Conservation (phyloP, 371 early-diverging fungal species). For the Syncephalis fuscata region DNA sequence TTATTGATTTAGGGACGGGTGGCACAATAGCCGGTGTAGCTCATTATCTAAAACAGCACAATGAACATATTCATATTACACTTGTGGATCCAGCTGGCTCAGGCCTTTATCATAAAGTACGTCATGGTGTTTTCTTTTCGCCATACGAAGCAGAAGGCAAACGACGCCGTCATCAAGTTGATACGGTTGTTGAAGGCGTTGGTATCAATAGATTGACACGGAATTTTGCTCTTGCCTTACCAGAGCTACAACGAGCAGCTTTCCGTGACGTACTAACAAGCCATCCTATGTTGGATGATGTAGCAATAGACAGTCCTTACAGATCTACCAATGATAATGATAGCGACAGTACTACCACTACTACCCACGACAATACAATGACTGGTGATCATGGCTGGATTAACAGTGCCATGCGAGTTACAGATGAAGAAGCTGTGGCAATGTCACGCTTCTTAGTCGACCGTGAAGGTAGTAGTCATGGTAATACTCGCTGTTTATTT, state of each 20-base stretch:
- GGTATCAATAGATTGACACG: slow-evolving; percentile 88
- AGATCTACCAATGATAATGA: too few species aligned
- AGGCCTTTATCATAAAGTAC: slow-evolving; percentile 80
- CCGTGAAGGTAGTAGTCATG: slow-evolving; percentile 40
- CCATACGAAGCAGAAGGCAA: slow-evolving; percentile 80
- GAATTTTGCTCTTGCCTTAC: slow-evolving; percentile 48
- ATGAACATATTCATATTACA: slow-evolving; percentile 41
- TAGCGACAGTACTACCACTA: too few species aligned
- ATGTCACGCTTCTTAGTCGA: slow-evolving; percentile 79
- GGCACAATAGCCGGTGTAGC: slow-evolving; percentile 87
- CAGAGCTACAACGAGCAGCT: not conserved
- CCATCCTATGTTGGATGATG: too few species aligned
- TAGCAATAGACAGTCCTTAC: too few species aligned
- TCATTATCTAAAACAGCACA: slow-evolving; percentile 50
- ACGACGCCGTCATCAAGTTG: slow-evolving; percentile 84
- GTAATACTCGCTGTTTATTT: slow-evolving; percentile 4
- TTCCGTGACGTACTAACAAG: too few species aligned
- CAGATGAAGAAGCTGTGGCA: slow-evolving; percentile 76
- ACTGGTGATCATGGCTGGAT: too few species aligned
- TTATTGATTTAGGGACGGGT: slow-evolving; percentile 50
- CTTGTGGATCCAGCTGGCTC: slow-evolving; percentile 91
- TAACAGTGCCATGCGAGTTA: slow-evolving; percentile 75
- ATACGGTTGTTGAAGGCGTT: slow-evolving; percentile 91
- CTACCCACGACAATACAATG: too few species aligned
- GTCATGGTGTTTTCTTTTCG: slow-evolving; percentile 77